A percentile compares a stretch with the other conserved stretches of the same genome.
phyloP scores from a whole-genome alignment of 495 filamentous ascomycete genomes.

The Annulohypoxylon stygium region DNA sequence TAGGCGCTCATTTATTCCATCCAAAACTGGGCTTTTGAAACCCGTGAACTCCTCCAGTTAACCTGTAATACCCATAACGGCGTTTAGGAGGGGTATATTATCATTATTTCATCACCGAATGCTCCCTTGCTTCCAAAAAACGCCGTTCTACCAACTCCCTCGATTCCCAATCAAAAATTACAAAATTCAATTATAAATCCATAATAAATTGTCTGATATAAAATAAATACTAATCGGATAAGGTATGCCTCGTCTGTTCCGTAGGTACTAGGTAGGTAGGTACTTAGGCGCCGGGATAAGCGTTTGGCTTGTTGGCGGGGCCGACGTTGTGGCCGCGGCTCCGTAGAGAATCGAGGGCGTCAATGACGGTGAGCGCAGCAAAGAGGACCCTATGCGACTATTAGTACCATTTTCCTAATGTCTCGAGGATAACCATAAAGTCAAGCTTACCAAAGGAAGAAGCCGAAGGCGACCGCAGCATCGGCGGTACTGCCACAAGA shows the following conservation, averaged over 20 bases:
- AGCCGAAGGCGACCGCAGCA: constrained; percentile 62
- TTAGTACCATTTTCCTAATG: too few relatives aligned
- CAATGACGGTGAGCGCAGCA: constrained; percentile 54
- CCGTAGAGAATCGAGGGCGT: constrained; percentile 53
- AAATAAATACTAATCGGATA: background rate
- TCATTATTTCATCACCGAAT: constrained; percentile 6
- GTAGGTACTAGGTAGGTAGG: background rate
- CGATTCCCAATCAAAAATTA: background rate
- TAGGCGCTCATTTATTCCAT: background rate
- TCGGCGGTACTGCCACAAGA: constrained; percentile 56
- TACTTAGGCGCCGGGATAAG: constrained; percentile 51
- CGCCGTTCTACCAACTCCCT: background rate
- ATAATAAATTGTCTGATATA: background rate
- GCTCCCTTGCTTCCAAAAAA: background rate
- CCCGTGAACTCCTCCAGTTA: background rate
- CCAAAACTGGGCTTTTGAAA: background rate
- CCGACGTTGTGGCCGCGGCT: constrained; percentile 50
- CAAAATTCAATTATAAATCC: background rate
- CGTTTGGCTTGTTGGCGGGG: constrained; percentile 42
- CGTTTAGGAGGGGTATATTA: constrained; percentile 23
- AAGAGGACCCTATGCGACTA: constrained; percentile 50
- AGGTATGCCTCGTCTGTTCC: background rate
- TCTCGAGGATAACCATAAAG: too few relatives aligned
- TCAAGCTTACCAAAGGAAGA: constrained; percentile 56
- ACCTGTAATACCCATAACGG: too few relatives aligned